Evolutionary conservation across 2,329 filamentous ascomycete species (phyloP).

Genomic region (Pseudocercospora fijiensis): DNA sequence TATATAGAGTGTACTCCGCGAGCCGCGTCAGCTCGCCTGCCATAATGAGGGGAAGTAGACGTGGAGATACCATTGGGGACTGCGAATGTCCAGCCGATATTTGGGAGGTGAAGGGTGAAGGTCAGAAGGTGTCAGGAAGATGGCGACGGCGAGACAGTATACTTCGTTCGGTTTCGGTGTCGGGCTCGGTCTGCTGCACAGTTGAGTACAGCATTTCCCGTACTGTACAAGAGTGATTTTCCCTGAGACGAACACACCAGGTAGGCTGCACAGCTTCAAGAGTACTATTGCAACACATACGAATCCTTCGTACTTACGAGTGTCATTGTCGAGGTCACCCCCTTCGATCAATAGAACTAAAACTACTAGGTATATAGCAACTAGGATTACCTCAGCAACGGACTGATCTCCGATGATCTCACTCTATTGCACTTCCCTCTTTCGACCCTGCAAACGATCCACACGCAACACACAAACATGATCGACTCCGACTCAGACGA

Average conservation of each 20-base stretch:
- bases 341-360: too few species aligned
- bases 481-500: conserved; percentile 33
- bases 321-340: not conserved
- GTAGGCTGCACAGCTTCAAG: not conserved
- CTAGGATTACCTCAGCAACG: not conserved
- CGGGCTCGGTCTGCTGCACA: not conserved
- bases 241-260: not conserved
- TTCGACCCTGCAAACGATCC: not conserved
- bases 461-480: not conserved
- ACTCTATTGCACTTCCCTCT: not conserved
- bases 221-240: not conserved
- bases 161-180: not conserved
- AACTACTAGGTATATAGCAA: too few species aligned
- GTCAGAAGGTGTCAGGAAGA: too few species aligned
- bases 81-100: not conserved
- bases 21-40: not conserved
- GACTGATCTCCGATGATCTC: not conserved
- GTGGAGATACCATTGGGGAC: not conserved
- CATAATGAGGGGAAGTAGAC: not conserved
- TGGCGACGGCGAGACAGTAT: too few species aligned
- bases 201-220: not conserved
- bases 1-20: not conserved
- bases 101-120: too few species aligned
- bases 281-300: not conserved
- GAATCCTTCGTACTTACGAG: not conserved